Evolutionary conservation across 441 rosid species (phyloP), one percentile per base, ranked within the genome.

Genomic region (Euphorbia schlechtendalii): DNA sequence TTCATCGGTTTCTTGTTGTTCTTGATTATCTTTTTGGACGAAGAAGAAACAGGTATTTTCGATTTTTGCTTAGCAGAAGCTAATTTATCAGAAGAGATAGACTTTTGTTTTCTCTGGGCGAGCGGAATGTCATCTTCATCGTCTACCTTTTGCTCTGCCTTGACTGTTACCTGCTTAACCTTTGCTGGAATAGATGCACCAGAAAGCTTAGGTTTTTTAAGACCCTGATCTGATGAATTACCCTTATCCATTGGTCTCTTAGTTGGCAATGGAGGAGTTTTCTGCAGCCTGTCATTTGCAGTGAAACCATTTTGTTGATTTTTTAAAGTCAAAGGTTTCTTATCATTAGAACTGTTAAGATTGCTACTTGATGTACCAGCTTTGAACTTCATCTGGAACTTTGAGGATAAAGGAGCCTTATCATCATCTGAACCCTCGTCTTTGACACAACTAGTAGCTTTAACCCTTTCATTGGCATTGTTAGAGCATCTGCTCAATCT

Each of bases 171-270:
- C 65, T 79, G 81, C 71, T 78, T 85, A 59, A 73, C 67, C 80
- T 82, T 77, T 49, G 70, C 32, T 22, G 78, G 46, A 61, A 81
- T 67, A 36, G 86, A 69, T 38, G 71, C 61, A 76, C 61, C 83
- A 48, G 80, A 77, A 64, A 81, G 70, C 86, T 85, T 94, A 36
- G 77, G 84, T 82, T 73, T 92, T 78, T 94, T 94, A 59, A 72
- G 73, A 74, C 82, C 77, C 62, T 79, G 85, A 68, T 65, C 74
- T 34, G 85, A 77, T 53, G 81, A 75, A 68, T 67, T 75, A 11
- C 74, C 76, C 76, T 76, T 83, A 68, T 89, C 94, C 61, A 77
- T 56, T 69, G 88, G 90, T 65, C 99, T 89, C 84, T 95, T 95
- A 72, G 75, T 77, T 10, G 80, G 74, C 61, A 76, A 40, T 43